These are phyloP conservation scores for Fusarium zealandicum DNA, from an alignment of 2,329 filamentous ascomycete genomes.

Conservation along the genomic window DNA sequence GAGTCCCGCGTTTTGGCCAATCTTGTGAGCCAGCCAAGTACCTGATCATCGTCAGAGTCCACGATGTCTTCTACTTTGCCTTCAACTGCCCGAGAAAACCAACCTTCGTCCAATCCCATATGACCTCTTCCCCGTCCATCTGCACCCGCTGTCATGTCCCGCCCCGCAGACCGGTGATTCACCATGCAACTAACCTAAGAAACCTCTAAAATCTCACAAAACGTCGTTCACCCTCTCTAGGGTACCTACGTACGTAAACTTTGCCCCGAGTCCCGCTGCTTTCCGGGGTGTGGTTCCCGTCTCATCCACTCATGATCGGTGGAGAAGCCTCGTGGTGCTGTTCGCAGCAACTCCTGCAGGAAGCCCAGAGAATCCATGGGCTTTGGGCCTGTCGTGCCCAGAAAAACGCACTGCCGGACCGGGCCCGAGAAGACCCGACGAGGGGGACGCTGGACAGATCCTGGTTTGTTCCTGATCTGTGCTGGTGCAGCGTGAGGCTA, in stretches of 20 bases:
- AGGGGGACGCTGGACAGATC: constrained; percentile 12
- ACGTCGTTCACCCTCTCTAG: constrained; percentile 4
- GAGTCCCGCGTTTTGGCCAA: background rate
- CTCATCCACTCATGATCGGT: constrained; percentile 39
- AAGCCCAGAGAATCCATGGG: background rate
- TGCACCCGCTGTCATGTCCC: constrained; percentile 14
- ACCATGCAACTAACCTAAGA: background rate
- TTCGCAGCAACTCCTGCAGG: constrained; percentile 1
- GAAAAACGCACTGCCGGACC: constrained; percentile 21
- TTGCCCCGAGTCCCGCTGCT: constrained; percentile 6
- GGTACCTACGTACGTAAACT: background rate
- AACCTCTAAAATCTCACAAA: background rate
- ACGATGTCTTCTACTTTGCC: background rate
- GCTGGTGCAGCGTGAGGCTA: constrained; percentile 22
- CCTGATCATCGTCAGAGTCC: background rate
- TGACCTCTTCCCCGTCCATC: constrained; percentile 13
- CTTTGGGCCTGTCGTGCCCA: no score
- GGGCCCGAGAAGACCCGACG: constrained; percentile 36
- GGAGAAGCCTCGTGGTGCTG: constrained; percentile 37
- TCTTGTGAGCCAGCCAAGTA: background rate
- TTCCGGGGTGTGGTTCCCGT: constrained; percentile 15
- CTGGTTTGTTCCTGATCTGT: constrained; percentile 8
- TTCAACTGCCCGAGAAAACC: background rate
- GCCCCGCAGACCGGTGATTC: constrained; percentile 12
- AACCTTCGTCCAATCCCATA: background rate